Percentiles rank a stretch among this genome's conserved stretches.
These are phyloP conservation scores for Penicillium sp. DNA, from an alignment of 2,329 filamentous ascomycete species.

Conservation along the genomic window DNA sequence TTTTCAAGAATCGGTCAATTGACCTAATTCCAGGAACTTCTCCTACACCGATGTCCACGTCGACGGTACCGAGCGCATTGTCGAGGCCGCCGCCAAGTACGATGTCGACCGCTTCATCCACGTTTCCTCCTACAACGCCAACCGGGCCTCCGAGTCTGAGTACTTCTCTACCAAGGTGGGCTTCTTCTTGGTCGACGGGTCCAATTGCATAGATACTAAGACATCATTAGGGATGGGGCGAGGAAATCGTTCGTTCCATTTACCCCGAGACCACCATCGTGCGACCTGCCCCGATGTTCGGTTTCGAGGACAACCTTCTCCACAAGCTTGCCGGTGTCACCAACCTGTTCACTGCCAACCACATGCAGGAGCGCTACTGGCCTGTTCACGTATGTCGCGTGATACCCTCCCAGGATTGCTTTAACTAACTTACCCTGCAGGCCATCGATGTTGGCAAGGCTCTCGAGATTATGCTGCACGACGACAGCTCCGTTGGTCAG, in stretches of 20 bases:
- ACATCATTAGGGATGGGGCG: conserved; percentile 65
- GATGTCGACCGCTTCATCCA: conserved; percentile 97
- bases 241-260: conserved; percentile 80
- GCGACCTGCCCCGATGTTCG: conserved; percentile 88
- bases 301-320: conserved; percentile 90
- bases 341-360: conserved; percentile 86
- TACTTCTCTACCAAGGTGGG: conserved; percentile 87
- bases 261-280: conserved; percentile 98
- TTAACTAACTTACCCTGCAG: conserved; percentile 45
- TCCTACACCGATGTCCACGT: conserved; percentile 88
- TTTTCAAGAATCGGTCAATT: conserved; percentile 23
- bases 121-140: conserved; percentile 90
- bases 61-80: conserved; percentile 88
- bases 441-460: conserved; percentile 87
- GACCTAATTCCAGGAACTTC: conserved; percentile 71
- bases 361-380: conserved; percentile 87
- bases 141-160: conserved; percentile 75
- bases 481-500: conserved; percentile 85
- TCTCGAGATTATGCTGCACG: conserved; percentile 84
- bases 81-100: conserved; percentile 93
- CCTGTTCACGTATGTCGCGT: conserved; percentile 74
- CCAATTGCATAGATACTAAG: conserved; percentile 11
- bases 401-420: background rate
- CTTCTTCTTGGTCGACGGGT: background rate
- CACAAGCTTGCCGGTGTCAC: conserved; percentile 77